phyloP scores from a whole-genome alignment of 257 asterid species.

The Lithospermum erythrorhizon region DNA sequence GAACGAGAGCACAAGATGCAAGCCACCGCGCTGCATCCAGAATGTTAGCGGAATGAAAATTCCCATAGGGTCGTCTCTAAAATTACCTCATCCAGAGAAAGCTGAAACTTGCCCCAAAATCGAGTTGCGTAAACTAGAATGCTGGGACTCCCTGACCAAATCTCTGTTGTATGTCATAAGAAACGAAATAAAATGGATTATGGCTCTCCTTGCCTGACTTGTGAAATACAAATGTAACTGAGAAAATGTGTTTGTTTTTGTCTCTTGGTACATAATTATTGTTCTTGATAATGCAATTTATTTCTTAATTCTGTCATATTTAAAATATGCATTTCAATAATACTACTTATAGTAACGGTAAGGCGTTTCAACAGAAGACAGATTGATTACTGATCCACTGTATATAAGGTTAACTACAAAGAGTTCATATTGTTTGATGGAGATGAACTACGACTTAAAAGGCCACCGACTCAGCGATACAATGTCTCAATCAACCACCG shows the following conservation, averaged over 20 bases:
- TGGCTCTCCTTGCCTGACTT: slow-evolving; percentile 59
- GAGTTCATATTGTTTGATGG: no score
- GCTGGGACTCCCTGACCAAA: slow-evolving; percentile 39
- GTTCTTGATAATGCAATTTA: no score
- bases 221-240: slow-evolving; percentile 48
- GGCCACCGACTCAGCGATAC: no score
- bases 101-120: slow-evolving; percentile 21
- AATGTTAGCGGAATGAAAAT: slow-evolving; percentile 50
- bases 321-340: no score
- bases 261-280: no score
- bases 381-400: no score
- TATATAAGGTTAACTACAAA: no score
- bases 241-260: background rate
- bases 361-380: no score
- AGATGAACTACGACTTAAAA: no score
- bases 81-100: slow-evolving; percentile 27
- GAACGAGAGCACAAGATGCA: slow-evolving; percentile 53
- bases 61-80: slow-evolving; percentile 34
- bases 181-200: slow-evolving; percentile 57
- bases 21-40: slow-evolving; percentile 32
- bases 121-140: slow-evolving; percentile 37
- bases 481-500: no score
- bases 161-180: slow-evolving; percentile 40
- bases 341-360: no score
- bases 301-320: no score